These are phyloP conservation scores for Nakazawaea wyomingensis DNA, from an alignment of 805 yeast genomes.

Conservation along the genomic window DNA sequence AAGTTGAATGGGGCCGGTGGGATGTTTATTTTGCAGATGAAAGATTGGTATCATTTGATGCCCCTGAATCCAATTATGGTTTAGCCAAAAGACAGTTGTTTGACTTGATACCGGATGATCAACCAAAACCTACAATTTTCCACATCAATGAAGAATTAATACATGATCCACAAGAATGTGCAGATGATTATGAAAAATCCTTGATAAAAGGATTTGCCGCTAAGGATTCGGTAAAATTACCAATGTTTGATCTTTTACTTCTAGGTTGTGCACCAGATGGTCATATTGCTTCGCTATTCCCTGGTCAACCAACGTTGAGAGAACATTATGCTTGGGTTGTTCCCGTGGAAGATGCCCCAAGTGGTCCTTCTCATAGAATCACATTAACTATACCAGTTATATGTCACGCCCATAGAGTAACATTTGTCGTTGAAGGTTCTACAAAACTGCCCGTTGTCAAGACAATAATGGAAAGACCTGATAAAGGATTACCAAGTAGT, in stretches of 20 bases:
- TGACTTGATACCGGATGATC: slow-evolving; percentile 53
- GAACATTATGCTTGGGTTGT: slow-evolving; percentile 94
- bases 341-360: slow-evolving; percentile 88
- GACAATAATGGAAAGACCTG: slow-evolving; percentile 94
- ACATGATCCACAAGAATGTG: slow-evolving; percentile 83
- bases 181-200: slow-evolving; percentile 85
- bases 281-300: slow-evolving; percentile 94
- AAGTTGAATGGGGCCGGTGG: slow-evolving; percentile 90
- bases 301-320: slow-evolving; percentile 81
- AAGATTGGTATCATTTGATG: slow-evolving; percentile 82
- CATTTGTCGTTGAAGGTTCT: slow-evolving; percentile 94
- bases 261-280: slow-evolving; percentile 99
- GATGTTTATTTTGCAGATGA: slow-evolving; percentile 96
- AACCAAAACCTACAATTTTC: slow-evolving; percentile 61
- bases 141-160: slow-evolving; percentile 78
- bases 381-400: slow-evolving; percentile 92
- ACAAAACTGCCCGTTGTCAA: slow-evolving; percentile 90
- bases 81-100: slow-evolving; percentile 76
- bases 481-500: slow-evolving; percentile 90
- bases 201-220: slow-evolving; percentile 89
- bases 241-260: slow-evolving; percentile 85
- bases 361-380: slow-evolving; percentile 80
- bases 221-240: slow-evolving; percentile 92
- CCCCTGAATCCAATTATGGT: slow-evolving; percentile 86
- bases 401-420: slow-evolving; percentile 86